These are phyloP conservation scores for Zymoseptoria ardabiliae DNA, from an alignment of 2,329 filamentous ascomycete genomes.

Conservation along the genomic window DNA sequence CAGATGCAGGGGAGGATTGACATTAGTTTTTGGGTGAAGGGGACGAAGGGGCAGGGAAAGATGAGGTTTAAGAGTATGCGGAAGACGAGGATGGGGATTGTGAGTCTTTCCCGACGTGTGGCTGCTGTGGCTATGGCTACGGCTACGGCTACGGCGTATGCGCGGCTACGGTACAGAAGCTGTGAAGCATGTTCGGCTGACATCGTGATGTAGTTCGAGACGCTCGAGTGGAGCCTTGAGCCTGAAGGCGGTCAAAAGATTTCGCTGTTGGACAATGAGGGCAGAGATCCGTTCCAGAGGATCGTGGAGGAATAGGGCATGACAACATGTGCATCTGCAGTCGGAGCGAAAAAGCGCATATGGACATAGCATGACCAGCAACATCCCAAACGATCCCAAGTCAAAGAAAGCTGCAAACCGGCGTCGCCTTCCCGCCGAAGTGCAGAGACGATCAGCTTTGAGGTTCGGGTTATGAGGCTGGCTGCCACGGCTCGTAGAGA, in stretches of 20 bases:
- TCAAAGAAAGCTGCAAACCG: background rate
- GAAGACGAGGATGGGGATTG: conserved; percentile 54
- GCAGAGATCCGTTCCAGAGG: conserved; percentile 55
- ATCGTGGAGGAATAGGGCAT: conserved; percentile 10
- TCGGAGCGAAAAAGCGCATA: background rate
- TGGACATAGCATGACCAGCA: background rate
- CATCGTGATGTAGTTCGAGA: conserved; percentile 58
- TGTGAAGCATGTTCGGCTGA: background rate
- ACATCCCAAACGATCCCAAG: background rate
- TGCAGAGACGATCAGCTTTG: background rate
- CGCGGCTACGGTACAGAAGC: background rate
- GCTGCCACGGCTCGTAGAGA: background rate
- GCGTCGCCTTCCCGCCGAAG: background rate
- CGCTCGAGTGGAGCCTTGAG: conserved; percentile 80
- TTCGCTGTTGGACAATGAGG: conserved; percentile 62
- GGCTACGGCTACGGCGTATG: background rate
- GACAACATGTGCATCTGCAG: background rate
- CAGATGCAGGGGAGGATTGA: conserved; percentile 87
- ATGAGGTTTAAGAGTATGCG: conserved; percentile 77
- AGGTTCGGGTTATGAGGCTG: background rate
- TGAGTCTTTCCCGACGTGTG: conserved; percentile 32
- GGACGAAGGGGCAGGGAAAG: conserved; percentile 59
- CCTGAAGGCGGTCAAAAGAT: conserved; percentile 59
- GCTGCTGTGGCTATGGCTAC: background rate
- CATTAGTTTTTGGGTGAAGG: conserved; percentile 79